Conservation (phyloP, 73 alveolate genomes). For the Tetrahymena elliotti region DNA sequence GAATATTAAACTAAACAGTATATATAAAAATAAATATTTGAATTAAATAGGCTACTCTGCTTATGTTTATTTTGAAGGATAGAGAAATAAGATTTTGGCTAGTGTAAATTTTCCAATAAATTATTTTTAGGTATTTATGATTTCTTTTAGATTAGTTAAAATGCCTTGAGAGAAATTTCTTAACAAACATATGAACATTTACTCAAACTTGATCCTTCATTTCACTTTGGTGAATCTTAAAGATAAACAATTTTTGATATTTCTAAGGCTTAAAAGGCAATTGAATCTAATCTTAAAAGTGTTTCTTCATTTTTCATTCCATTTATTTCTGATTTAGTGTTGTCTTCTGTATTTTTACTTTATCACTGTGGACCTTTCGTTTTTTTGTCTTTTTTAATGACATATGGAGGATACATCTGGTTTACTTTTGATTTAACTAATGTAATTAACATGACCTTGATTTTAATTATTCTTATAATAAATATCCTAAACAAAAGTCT, state of each 20-base stretch:
- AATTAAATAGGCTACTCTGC: constrained; percentile 25
- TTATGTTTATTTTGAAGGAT: constrained; percentile 24
- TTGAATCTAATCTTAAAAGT: constrained; percentile 21
- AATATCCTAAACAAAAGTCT: not conserved
- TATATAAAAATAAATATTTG: not conserved
- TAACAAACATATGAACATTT: constrained; percentile 20
- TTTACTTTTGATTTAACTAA: not conserved
- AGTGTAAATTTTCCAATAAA: not conserved
- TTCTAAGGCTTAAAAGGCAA: constrained; percentile 14
- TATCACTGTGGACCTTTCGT: constrained; percentile 22
- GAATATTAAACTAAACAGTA: not conserved
- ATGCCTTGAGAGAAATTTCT: constrained; percentile 30
- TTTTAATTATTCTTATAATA: not conserved
- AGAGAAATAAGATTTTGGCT: constrained; percentile 4
- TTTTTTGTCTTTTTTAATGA: constrained; percentile 1
- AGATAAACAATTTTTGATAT: constrained; percentile 14
- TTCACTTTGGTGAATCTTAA: constrained; percentile 3
- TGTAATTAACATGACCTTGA: not conserved
- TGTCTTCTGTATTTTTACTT: constrained; percentile 5
- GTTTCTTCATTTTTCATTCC: constrained; percentile 10
- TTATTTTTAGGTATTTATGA: not conserved
- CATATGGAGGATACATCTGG: constrained; percentile 5
- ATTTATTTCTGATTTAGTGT: not conserved
- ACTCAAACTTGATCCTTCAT: constrained; percentile 18
- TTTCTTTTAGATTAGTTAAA: not conserved